These are phyloP conservation scores for Ophiocordyceps camponoti-floridani DNA, from an alignment of 2,329 filamentous ascomycete species.

Conservation along the genomic window DNA sequence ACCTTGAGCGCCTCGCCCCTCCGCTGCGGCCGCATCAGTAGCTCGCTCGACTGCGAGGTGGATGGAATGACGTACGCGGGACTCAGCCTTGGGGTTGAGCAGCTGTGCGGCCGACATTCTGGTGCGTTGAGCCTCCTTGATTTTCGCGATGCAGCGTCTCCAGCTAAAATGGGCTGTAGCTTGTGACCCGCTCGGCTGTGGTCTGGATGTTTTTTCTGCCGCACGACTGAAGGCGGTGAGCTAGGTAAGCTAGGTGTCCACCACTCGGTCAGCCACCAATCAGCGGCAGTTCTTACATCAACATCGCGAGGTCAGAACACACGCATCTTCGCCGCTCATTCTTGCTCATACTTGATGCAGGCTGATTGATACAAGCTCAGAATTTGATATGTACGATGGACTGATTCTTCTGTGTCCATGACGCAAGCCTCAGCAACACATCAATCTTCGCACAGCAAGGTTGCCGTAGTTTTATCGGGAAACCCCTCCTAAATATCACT, in stretches of 20 bases:
- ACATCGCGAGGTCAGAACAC: no score
- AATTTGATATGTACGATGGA: no score
- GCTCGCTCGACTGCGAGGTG: background rate
- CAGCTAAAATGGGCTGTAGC: constrained; percentile 4
- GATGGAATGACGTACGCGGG: constrained; percentile 47
- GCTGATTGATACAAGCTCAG: no score
- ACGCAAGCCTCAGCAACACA: no score
- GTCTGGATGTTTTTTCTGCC: constrained; percentile 12
- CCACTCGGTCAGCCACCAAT: background rate
- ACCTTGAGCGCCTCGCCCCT: constrained; percentile 91
- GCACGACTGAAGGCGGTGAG: constrained; percentile 13
- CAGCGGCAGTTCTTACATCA: background rate
- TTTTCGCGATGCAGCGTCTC: constrained; percentile 3
- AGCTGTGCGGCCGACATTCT: constrained; percentile 93
- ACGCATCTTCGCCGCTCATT: no score
- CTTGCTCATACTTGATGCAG: no score
- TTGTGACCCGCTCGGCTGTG: constrained; percentile 6
- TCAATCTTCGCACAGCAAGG: no score
- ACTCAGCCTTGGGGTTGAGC: constrained; percentile 97
- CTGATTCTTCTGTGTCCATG: no score
- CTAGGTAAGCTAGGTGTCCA: background rate
- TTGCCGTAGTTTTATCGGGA: no score
- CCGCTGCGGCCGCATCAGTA: constrained; percentile 39
- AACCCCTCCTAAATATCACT: no score
- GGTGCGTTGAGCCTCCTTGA: constrained; percentile 4